phyloP scores from a whole-genome alignment of 164 flowering plant genomes.

The Protea cynaroides region DNA sequence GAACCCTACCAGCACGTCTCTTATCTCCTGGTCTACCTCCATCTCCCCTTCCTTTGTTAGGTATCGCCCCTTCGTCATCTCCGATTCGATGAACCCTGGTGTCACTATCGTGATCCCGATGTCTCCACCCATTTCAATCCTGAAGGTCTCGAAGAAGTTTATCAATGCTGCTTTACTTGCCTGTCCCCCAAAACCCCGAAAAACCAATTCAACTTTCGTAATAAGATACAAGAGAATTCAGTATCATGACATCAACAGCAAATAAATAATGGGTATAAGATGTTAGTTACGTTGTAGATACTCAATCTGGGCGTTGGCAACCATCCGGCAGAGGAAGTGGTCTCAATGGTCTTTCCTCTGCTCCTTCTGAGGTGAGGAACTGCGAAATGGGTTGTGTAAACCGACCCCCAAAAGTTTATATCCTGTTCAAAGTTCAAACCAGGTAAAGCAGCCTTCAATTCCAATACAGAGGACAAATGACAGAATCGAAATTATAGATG shows the following conservation, averaged over 20 bases:
- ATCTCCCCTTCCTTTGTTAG: slow-evolving; percentile 27
- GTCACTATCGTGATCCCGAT: slow-evolving; percentile 44
- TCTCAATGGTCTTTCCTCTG: slow-evolving; percentile 40
- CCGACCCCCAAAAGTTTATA: slow-evolving; percentile 54
- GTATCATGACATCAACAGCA: no score
- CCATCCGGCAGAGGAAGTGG: slow-evolving; percentile 34
- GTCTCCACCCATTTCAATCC: slow-evolving; percentile 44
- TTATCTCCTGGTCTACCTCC: slow-evolving; percentile 29
- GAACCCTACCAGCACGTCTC: slow-evolving; percentile 39
- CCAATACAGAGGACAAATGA: no score
- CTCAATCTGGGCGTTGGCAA: slow-evolving; percentile 29
- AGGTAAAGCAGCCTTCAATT: no score
- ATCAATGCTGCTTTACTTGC: slow-evolving; percentile 65
- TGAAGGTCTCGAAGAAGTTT: slow-evolving; percentile 23
- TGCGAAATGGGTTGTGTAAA: slow-evolving; percentile 37
- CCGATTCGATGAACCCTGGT: slow-evolving; percentile 55
- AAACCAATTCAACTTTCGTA: no score
- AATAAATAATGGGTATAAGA: no score
- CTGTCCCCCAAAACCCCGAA: slow-evolving; percentile 19
- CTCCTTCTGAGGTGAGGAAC: slow-evolving; percentile 38
- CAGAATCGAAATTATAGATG: no score
- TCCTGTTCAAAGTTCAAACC: no score
- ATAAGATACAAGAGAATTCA: no score
- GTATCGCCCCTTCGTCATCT: slow-evolving; percentile 43
- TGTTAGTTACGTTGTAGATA: slow-evolving; percentile 33